Evolutionary conservation across 2,329 filamentous ascomycete species (phyloP).

Genomic region (Neofusicoccum umdonicola): DNA sequence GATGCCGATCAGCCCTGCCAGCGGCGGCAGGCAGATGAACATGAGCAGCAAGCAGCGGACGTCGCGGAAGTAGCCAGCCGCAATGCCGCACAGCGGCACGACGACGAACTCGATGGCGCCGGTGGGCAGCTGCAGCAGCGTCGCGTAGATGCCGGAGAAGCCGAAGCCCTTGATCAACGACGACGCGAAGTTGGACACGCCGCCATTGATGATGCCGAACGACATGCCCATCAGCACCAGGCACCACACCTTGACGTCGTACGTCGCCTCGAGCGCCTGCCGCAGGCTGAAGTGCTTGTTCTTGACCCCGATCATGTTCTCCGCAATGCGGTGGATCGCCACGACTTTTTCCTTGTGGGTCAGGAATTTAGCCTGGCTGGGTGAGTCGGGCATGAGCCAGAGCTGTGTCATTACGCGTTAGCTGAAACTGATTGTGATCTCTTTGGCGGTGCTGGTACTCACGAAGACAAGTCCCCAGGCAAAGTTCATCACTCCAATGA

Average conservation of each 20-base stretch:
- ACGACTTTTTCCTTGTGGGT: conserved; percentile 40
- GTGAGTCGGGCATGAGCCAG: conserved; percentile 38
- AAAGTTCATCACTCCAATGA: conserved; percentile 37
- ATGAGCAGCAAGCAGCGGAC: conserved; percentile 32
- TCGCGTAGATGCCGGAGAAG: conserved; percentile 41
- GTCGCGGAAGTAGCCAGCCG: conserved; percentile 32
- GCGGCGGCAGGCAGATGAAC: conserved; percentile 45
- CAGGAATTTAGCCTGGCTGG: conserved; percentile 36
- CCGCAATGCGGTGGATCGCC: conserved; percentile 40
- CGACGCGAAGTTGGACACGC: conserved; percentile 51
- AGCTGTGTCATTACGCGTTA: conserved; percentile 17
- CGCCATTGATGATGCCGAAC: conserved; percentile 51
- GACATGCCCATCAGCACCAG: conserved; percentile 42
- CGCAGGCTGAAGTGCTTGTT: conserved; percentile 35
- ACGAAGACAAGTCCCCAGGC: conserved; percentile 35
- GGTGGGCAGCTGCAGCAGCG: conserved; percentile 44
- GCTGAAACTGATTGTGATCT: background rate
- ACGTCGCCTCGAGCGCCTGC: conserved; percentile 41
- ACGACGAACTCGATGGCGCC: conserved; percentile 45
- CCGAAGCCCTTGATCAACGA: conserved; percentile 47
- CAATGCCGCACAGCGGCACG: conserved; percentile 35
- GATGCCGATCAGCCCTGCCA: conserved; percentile 52
- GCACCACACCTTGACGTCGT: conserved; percentile 42
- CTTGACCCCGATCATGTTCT: conserved; percentile 44
- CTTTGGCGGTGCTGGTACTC: background rate